Base-by-base conservation (phyloP, 192 early-diverging fungal genomes). In the Ambispora gerdemannii region DNA sequence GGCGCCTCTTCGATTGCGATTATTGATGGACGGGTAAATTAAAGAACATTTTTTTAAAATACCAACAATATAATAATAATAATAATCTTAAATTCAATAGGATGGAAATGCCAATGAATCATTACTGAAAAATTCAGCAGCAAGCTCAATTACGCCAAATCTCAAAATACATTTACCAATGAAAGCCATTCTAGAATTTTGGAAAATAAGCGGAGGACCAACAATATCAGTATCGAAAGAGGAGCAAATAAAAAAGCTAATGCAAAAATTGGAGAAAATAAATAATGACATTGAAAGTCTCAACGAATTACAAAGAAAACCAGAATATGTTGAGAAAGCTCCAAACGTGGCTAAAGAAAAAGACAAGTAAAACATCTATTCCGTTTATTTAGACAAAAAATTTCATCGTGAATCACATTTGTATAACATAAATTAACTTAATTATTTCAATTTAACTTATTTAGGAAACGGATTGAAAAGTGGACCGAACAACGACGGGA, bases 81-180 rank as follows among this genome's bases (percentile, higher is more conserved):
- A 49, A 4, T 53, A 24, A 27, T 20, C 32, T 62, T 55, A 30
- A 50, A 32, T 66, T 13, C 34, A 19, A n/a, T 13, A 51, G 25
- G 13, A 28, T 3, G 20, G 31, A 3, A 35, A 56, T 15, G 13
- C 36, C 19, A 34, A 47, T 43, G 58, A 36, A 38, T 47, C 6
- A 24, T 62, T 22, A 31, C 10, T 35, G 32, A 66, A 52, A 17
- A 20, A 50, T 15, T 73, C 56, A 15, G 70, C 65, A 24, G 58
- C 69, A 22, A 77, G 68, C 36, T 68, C 66, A 2, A 65, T 79
- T 27, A 32, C 74, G 25, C 33, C 71, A 0, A 68, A 58, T 17
- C 50, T 82, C 22, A 72, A 79, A 70, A 77, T 82, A 32, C 59
- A 64, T 53, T 71, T 79, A 10, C 80, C 80, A 22, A 72, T 74